phyloP scores from a whole-genome alignment of 2,329 filamentous ascomycete species.

The Penicillium sp. region DNA sequence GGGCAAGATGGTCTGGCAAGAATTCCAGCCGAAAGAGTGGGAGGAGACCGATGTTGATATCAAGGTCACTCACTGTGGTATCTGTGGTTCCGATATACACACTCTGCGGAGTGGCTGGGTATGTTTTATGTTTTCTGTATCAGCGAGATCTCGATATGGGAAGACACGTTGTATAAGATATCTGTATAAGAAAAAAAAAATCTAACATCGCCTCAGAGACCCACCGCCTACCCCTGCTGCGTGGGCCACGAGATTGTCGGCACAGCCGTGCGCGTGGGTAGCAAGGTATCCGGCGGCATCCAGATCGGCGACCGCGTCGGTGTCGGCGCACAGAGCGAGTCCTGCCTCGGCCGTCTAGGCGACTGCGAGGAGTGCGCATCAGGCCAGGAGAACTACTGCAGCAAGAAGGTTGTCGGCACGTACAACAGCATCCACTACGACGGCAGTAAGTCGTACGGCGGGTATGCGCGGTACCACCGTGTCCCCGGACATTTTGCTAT shows the following conservation, averaged over 20 bases:
- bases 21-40: conserved; percentile 57
- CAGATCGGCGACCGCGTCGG: conserved; percentile 37
- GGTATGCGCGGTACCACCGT: conserved; percentile 51
- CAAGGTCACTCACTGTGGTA: conserved; percentile 54
- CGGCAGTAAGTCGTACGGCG: conserved; percentile 59
- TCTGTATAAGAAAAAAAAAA: background rate
- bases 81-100: conserved; percentile 57
- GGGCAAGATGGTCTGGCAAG: conserved; percentile 49
- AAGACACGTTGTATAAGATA: background rate
- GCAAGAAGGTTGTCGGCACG: conserved; percentile 24
- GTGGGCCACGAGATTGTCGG: conserved; percentile 61
- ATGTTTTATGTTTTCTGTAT: conserved; percentile 5
- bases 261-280: conserved; percentile 49
- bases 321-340: conserved; percentile 53
- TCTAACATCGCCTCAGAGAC: conserved; percentile 18
- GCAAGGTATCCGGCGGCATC: conserved; percentile 27
- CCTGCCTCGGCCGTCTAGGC: conserved; percentile 40
- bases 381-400: conserved; percentile 35
- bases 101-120: conserved; percentile 45
- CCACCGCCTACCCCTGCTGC: conserved; percentile 38
- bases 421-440: conserved; percentile 35
- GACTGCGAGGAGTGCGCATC: conserved; percentile 48
- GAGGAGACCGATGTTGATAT: conserved; percentile 59
- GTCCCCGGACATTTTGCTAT: conserved; percentile 51
- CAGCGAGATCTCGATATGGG: background rate